A percentile compares a stretch with the other conserved stretches of the same genome.
phyloP scores from a whole-genome alignment of 192 early-diverging fungal genomes.

The Gamsiella multidivaricata region DNA sequence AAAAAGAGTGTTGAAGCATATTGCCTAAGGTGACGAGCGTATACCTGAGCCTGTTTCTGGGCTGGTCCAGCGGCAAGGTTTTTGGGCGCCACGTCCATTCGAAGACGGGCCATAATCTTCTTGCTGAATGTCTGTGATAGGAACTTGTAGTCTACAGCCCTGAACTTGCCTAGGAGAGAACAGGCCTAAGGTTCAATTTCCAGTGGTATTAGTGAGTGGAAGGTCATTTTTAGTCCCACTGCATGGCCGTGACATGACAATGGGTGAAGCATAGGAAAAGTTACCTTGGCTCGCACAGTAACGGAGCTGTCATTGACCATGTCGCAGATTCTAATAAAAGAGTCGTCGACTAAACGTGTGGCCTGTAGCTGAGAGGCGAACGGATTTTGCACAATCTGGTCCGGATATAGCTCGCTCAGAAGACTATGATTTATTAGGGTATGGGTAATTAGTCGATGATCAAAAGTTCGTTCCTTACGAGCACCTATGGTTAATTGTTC shows the following conservation, averaged over 20 bases:
- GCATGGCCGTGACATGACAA: too few relatives aligned
- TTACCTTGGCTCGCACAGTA: slow-evolving; percentile 72
- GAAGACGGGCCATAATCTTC: slow-evolving; percentile 79
- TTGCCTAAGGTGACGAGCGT: not conserved
- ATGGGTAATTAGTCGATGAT: too few relatives aligned
- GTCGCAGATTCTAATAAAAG: slow-evolving; percentile 85
- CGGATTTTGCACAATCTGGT: slow-evolving; percentile 54
- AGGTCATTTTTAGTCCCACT: too few relatives aligned
- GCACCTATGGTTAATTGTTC: too few relatives aligned
- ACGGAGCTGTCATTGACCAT: slow-evolving; percentile 82
- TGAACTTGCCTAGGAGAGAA: slow-evolving; percentile 72
- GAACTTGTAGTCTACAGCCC: slow-evolving; percentile 65
- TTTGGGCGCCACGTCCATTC: slow-evolving; percentile 45
- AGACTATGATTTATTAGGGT: too few relatives aligned
- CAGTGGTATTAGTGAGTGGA: too few relatives aligned
- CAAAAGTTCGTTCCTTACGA: too few relatives aligned
- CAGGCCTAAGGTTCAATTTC: slow-evolving; percentile 64
- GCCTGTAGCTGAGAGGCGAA: slow-evolving; percentile 11
- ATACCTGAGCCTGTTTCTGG: slow-evolving; percentile 46
- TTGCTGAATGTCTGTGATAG: slow-evolving; percentile 83
- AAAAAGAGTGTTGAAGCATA: not conserved
- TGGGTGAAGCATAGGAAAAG: too few relatives aligned
- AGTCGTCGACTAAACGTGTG: slow-evolving; percentile 72
- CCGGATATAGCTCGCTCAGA: slow-evolving; percentile 62
- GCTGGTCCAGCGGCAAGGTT: slow-evolving; percentile 46